Evolutionary conservation across 371 early-diverging fungal species (phyloP).

Genomic region (Lichtheimia ramosa): DNA sequence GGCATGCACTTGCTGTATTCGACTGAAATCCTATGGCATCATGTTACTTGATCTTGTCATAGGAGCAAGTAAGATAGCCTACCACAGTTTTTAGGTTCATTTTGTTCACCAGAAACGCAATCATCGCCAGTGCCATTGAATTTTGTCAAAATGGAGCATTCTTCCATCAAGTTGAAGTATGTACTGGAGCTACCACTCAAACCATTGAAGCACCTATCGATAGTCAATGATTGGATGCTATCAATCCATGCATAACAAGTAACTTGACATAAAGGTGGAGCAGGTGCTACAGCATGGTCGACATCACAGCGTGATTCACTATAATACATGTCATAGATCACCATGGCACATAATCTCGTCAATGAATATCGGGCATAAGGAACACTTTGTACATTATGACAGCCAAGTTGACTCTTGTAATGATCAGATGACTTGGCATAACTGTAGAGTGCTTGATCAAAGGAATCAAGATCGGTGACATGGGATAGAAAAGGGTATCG

Average conservation of each 20-base stretch:
- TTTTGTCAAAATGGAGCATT: not conserved
- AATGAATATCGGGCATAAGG: conserved; percentile 49
- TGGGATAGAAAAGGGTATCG: conserved; percentile 26
- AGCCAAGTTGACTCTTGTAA: conserved; percentile 30
- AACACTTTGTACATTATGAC: conserved; percentile 19
- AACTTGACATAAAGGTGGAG: conserved; percentile 30
- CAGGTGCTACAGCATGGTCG: conserved; percentile 25
- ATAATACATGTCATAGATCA: conserved; percentile 33
- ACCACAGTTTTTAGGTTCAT: conserved; percentile 48
- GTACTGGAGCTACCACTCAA: not conserved
- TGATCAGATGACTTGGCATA: conserved; percentile 25
- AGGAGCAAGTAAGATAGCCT: conserved; percentile 5
- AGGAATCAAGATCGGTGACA: conserved; percentile 29
- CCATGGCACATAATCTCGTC: conserved; percentile 29
- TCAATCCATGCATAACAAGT: conserved; percentile 39
- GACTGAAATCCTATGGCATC: conserved; percentile 25
- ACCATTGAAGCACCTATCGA: conserved; percentile 5
- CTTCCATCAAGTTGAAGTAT: not conserved
- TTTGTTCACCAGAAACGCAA: conserved; percentile 37
- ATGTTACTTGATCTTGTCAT: not conserved
- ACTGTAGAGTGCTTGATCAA: conserved; percentile 29
- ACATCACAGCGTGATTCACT: conserved; percentile 39
- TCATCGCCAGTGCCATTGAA: conserved; percentile 15
- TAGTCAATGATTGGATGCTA: conserved; percentile 26
- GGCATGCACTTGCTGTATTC: conserved; percentile 22